Conservation (phyloP, 225 moss, liverwort and hornwort species). For the Thuidium tamariscinum region DNA sequence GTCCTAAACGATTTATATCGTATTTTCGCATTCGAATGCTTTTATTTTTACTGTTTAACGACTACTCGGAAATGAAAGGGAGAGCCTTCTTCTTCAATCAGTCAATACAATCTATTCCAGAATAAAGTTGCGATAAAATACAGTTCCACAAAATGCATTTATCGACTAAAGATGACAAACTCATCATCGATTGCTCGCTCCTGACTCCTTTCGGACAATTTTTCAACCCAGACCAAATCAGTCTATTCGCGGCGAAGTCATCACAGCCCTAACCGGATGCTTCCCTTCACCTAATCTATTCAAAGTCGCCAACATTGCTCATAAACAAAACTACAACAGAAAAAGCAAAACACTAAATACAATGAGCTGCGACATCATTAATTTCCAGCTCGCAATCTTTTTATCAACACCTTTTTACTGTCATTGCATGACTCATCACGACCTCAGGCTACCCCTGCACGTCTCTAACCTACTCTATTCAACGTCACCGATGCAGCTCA, state of each 20-base stretch:
- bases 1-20: background rate
- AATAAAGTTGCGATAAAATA: background rate
- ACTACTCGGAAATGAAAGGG: background rate
- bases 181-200: background rate
- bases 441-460: background rate
- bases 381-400: background rate
- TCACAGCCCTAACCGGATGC: background rate
- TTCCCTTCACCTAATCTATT: background rate
- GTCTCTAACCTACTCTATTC: background rate
- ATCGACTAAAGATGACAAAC: background rate
- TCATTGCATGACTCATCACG: background rate
- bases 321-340: background rate
- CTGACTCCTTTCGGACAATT: background rate
- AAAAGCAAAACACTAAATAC: background rate
- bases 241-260: background rate
- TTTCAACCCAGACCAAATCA: background rate
- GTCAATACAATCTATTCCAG: background rate
- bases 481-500: background rate
- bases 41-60: background rate
- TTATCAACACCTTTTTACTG: background rate
- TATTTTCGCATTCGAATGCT: too few relatives aligned
- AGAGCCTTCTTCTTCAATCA: background rate
- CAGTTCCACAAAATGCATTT: background rate
- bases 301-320: background rate
- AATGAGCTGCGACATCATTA: background rate